Evolutionary conservation across 2,329 filamentous ascomycete genomes (phyloP), one percentile per base, ranked within the genome.

Genomic region (Colletotrichum sansevieriae): DNA sequence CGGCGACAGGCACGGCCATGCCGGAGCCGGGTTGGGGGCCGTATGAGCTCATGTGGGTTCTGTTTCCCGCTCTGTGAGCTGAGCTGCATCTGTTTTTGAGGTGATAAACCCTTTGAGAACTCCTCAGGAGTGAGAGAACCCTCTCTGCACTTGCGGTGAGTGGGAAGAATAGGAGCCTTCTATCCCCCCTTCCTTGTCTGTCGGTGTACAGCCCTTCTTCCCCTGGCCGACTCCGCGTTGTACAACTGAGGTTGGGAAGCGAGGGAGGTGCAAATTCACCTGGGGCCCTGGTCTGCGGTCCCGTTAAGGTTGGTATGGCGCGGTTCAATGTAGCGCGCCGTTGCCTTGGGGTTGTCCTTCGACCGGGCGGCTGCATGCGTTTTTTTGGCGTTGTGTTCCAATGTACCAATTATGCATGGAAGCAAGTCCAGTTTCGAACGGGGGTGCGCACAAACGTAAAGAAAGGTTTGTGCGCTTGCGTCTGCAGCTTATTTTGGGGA

Each of bases 271-370:
- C 20, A 55, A 47, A 41, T 15, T 46, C 58, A 49, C 13, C 41
- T 43, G 39, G 65, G 65, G 55, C 47, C 62, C 65, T 65, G 47
- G 62, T 56, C 47, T 65, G 63, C 47, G 54, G 55, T 68, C 35
- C 55, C 41, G 47, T 68, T 68, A 68, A 68, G 62, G 61, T 68
- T 68, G 54, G 54, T 20, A 35, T 44, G 29, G 6, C 29, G 25
- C 52, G 47, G 29, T 8, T 65, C 54, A 41, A 54, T 52, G 51
- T 57, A 57, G 59, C 59, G 64, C 44, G 35, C 9, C 49, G 64
- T 39, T 52, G 11, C 9, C 22, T 54, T 18, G 29, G 44, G 11
- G 41, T 47, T 18, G 18, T 51, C 33, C 22, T 51, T n/a, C n/a
- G 55, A 43, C 39, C 44, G 60, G 29, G 37, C 54, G 29, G 39